Conservation (phyloP, 768 basidiomycete genomes). For the Xerocomellus dryophilus region DNA sequence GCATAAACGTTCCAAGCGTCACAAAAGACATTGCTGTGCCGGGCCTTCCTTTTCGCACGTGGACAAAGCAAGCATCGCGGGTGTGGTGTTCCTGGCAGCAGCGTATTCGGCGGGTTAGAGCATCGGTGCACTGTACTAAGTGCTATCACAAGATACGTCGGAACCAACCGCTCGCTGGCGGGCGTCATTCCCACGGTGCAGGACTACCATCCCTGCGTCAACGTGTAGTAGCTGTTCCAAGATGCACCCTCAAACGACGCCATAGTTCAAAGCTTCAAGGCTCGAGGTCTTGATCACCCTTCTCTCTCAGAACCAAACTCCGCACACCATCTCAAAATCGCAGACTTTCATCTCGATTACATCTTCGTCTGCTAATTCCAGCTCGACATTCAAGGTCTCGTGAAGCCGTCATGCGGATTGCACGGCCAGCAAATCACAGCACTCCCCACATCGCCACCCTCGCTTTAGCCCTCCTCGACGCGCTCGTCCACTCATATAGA, state of each 20-base stretch:
- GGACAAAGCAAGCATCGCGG: conserved; percentile 1
- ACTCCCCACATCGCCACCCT: conserved; percentile 90
- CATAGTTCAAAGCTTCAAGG: conserved; percentile 56
- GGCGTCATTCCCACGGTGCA: too few relatives aligned
- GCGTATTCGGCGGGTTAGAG: not conserved
- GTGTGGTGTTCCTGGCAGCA: not conserved
- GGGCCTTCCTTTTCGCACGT: not conserved
- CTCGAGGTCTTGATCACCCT: conserved; percentile 75
- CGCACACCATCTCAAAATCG: conserved; percentile 87
- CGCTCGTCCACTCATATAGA: too few relatives aligned
- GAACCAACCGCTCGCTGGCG: too few relatives aligned
- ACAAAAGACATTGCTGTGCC: not conserved
- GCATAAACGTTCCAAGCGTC: not conserved
- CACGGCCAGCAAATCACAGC: conserved; percentile 84
- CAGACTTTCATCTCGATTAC: conserved; percentile 75
- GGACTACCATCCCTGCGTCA: too few relatives aligned
- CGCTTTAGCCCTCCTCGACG: conserved; percentile 82
- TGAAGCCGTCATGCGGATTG: conserved; percentile 85
- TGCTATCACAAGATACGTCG: not conserved
- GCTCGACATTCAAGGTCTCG: conserved; percentile 57
- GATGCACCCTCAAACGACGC: conserved; percentile 47
- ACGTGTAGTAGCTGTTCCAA: too few relatives aligned
- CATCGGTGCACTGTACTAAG: not conserved
- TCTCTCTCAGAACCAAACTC: conserved; percentile 87
- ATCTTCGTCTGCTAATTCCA: not conserved